A percentile compares a stretch with the other conserved stretches of the same genome.
Evolutionary conservation across 345 rosid species (phyloP).

Genomic region (Euphorbia lathyris): DNA sequence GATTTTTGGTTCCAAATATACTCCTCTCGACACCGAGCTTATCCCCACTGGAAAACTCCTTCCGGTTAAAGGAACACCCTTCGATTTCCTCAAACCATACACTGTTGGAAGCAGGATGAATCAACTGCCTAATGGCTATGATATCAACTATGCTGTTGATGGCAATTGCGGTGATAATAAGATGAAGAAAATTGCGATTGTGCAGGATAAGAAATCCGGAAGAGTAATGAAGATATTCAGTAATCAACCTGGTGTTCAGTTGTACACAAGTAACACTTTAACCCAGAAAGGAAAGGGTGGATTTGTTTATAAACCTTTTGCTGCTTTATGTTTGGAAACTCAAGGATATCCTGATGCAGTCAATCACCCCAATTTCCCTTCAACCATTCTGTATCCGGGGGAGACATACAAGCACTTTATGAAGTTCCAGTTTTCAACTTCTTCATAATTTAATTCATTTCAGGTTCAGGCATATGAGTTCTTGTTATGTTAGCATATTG

Average conservation of each 20-base stretch:
- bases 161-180: constrained; percentile 12
- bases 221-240: constrained; percentile 62
- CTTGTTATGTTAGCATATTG: not conserved
- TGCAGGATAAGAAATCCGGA: constrained; percentile 60
- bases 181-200: constrained; percentile 56
- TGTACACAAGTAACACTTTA: constrained; percentile 61
- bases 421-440: constrained; percentile 51
- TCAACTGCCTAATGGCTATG: constrained; percentile 61
- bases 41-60: constrained; percentile 73
- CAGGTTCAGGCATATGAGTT: not conserved
- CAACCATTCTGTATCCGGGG: constrained; percentile 55
- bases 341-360: constrained; percentile 79
- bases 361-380: constrained; percentile 73
- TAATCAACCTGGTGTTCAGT: constrained; percentile 74
- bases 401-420: constrained; percentile 58
- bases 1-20: constrained; percentile 58
- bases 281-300: constrained; percentile 72
- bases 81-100: constrained; percentile 59
- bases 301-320: constrained; percentile 47
- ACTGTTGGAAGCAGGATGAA: constrained; percentile 51
- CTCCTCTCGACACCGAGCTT: constrained; percentile 52
- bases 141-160: constrained; percentile 71
- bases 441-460: not conserved
- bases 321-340: constrained; percentile 82
- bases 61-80: constrained; percentile 70